Evolutionary conservation across 2,329 filamentous ascomycete species (phyloP), one percentile per base, ranked within the genome.

Genomic region (Fusarium begoniae): DNA sequence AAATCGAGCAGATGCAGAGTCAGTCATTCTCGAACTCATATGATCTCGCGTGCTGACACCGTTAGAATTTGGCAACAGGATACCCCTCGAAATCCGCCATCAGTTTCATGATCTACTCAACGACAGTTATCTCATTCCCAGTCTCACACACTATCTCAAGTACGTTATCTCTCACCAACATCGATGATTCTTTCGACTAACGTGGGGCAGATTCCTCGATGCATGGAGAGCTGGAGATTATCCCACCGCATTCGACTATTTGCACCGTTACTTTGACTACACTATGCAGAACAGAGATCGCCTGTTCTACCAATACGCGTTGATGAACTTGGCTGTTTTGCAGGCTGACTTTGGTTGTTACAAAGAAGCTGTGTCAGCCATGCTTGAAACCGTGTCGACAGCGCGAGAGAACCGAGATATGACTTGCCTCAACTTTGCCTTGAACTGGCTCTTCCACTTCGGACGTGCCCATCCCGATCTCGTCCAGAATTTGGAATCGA

Each of bases 181-280:
- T 66, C 24, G 7, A 12, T 44, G 12, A 38, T 28, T 28, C 72
- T 81, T 44, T 79, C 20, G 20, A 45, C 20, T 20, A 26, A 37
- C 75, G 94, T 13, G 8, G 32, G 14, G 15, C 5, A 70, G 92
- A 75, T 98, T 97, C 79, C 90, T 98, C 20, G 95, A 99, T 81
- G 90, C 95, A 2, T 98, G 95, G 96, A 90, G 93, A 80, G 91
- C 94, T 8, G 96, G 96, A 9, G 95, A 98, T 82, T 97, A 96
- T 78, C 91, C 93, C 18, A 94, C 93, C 2, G 93, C 96, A 0
- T 96, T 98, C 80, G 96, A 99, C 78, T 92, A 92, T 75, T 87
- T 99, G 26, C 95, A 98, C 81, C 92, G 94, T 58, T 99, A 98
- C 82, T 99, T 98, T 78, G 96, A 99, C 81, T 98, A 98, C 82